Conservation (phyloP, 192 early-diverging fungal genomes). For the Pilaira anomala region DNA sequence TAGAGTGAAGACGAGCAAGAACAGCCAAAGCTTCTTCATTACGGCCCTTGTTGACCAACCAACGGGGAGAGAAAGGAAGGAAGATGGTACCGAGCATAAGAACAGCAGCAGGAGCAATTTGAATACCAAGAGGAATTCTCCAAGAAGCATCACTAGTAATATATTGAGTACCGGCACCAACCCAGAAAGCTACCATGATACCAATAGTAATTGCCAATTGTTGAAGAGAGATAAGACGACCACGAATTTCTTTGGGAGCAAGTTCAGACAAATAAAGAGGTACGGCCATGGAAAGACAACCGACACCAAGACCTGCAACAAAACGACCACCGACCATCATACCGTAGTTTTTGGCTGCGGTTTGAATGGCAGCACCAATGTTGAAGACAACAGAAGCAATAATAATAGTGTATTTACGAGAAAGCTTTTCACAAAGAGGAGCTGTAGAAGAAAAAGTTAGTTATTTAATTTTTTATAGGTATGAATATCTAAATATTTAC, state of each 20-base stretch:
- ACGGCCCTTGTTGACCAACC: conserved; percentile 68
- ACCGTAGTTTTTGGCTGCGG: conserved; percentile 44
- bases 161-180: conserved; percentile 31
- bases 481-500: conserved; percentile 23
- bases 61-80: conserved; percentile 87
- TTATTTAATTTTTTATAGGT: not conserved
- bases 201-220: conserved; percentile 93
- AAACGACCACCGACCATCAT: conserved; percentile 75
- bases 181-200: conserved; percentile 61
- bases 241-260: conserved; percentile 77
- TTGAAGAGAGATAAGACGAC: conserved; percentile 80
- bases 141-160: conserved; percentile 55
- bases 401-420: conserved; percentile 70
- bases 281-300: conserved; percentile 32
- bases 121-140: conserved; percentile 81
- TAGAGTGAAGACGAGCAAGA: conserved; percentile 66
- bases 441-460: conserved; percentile 1
- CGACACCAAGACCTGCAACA: conserved; percentile 63
- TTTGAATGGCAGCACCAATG: conserved; percentile 74
- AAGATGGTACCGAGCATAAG: conserved; percentile 64
- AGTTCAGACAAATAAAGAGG: conserved; percentile 63
- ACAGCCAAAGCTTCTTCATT: conserved; percentile 67
- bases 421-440: conserved; percentile 32
- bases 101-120: conserved; percentile 74
- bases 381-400: conserved; percentile 62